These are phyloP conservation scores for Boechera divaricarpa DNA, from an alignment of 345 rosid genomes.

Conservation along the genomic window DNA sequence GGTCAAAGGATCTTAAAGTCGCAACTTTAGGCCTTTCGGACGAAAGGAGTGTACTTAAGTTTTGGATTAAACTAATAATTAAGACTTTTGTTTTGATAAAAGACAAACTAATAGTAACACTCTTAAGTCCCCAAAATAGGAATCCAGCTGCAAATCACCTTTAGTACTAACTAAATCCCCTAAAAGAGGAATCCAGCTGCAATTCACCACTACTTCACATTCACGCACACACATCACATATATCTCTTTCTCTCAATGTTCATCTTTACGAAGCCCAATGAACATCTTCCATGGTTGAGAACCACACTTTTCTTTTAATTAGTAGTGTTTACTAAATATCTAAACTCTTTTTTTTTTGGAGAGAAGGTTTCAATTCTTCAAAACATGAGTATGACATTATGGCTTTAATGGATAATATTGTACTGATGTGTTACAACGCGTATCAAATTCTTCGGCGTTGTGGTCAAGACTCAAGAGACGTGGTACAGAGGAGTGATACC, in stretches of 20 bases:
- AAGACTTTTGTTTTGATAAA: slow-evolving; percentile 15
- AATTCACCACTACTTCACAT: slow-evolving; percentile 39
- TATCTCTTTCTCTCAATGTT: slow-evolving; percentile 25
- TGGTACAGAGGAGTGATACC: too few species aligned
- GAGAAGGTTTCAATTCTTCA: background rate
- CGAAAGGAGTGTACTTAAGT: slow-evolving; percentile 33
- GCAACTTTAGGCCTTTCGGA: slow-evolving; percentile 29
- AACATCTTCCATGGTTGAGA: slow-evolving; percentile 33
- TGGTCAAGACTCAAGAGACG: too few species aligned
- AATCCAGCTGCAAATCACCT: slow-evolving; percentile 42
- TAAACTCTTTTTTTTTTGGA: background rate
- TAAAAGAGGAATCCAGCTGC: slow-evolving; percentile 43
- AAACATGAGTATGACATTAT: background rate
- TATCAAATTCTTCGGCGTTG: too few species aligned
- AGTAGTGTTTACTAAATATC: background rate
- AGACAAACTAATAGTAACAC: background rate
- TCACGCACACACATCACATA: slow-evolving; percentile 21
- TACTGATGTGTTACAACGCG: too few species aligned
- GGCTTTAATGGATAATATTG: too few species aligned
- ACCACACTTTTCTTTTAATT: background rate
- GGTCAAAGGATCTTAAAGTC: slow-evolving; percentile 28
- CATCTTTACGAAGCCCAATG: slow-evolving; percentile 32
- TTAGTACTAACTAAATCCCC: background rate
- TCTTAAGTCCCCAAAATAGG: slow-evolving; percentile 11
- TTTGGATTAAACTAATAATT: slow-evolving; percentile 38